phyloP scores from a whole-genome alignment of 257 asterid species.

The Forsythia viridissima region DNA sequence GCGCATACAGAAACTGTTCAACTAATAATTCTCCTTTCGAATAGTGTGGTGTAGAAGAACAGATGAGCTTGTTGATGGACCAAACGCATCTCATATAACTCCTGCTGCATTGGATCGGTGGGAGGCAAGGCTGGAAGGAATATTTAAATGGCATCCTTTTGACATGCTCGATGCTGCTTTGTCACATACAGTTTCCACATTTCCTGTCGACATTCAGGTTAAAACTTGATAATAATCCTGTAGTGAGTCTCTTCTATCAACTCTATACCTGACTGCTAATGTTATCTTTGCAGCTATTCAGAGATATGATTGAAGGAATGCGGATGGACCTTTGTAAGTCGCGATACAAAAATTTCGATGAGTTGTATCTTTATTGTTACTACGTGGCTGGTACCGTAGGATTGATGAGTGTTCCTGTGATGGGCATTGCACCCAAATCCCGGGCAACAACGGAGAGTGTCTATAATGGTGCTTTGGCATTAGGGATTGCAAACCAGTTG shows the following conservation, averaged over 20 bases:
- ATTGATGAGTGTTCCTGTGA: slow-evolving; percentile 97
- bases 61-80: slow-evolving; percentile 98
- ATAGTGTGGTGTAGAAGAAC: slow-evolving; percentile 99
- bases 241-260: neutral
- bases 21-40: neutral
- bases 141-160: slow-evolving; percentile 82
- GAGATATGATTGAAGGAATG: slow-evolving; percentile 99
- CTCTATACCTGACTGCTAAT: neutral
- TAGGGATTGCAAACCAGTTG: slow-evolving; percentile 92
- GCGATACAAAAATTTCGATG: slow-evolving; percentile 85
- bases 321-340: slow-evolving; percentile 89
- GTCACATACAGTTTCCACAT: slow-evolving; percentile 73
- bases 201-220: slow-evolving; percentile 96
- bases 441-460: slow-evolving; percentile 84
- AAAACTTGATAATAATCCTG: neutral
- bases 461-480: slow-evolving; percentile 76
- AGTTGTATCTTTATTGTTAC: slow-evolving; percentile 85
- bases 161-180: slow-evolving; percentile 99
- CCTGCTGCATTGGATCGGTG: slow-evolving; percentile 91
- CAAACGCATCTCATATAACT: slow-evolving; percentile 95
- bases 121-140: slow-evolving; percentile 89
- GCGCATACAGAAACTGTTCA: too few species aligned
- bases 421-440: slow-evolving; percentile 96
- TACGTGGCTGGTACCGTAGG: slow-evolving; percentile 99
- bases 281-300: slow-evolving; percentile 70